Evolutionary conservation across 2,329 filamentous ascomycete genomes (phyloP), one percentile per base, ranked within the genome.

Genomic region (Colletotrichum gigasporum): DNA sequence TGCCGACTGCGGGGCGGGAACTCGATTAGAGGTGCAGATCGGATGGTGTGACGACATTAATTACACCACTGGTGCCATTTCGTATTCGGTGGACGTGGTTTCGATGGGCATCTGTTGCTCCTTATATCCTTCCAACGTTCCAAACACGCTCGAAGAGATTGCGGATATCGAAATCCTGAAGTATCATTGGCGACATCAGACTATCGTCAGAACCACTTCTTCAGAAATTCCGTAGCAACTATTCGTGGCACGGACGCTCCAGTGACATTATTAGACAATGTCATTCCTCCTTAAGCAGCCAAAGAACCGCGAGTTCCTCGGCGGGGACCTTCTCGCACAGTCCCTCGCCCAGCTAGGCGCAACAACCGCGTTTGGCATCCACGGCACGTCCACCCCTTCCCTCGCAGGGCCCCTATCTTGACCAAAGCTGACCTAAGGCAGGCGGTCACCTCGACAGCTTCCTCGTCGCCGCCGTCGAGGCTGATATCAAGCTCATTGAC

Each of bases 401-500:
- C 16, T 16, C 10, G 1, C 10, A 37, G 12, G 11, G 11, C 4
- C 9, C 20, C n/a, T n/a, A 4, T 7, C 3, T 34, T 24, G 5
- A 7, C 6, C 8, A 7, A 16, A 14, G 28, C 28, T 60, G 20
- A 39, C 37, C 4, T 5, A 14, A 3, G 6, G 5, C 22, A 60
- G 56, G 56, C 2, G 56, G 56, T 2, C 56, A 60, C n/a, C 56
- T 60, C 11, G 56, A 60, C 3, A 52, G 47, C 9, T 60, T 60
- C 26, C 56, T 60, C 30, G 41, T 60, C 8, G 56, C 56, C 9
- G 56, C 56, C 16, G 56, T 60, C 3, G 56, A 60, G 39, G 56
- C 56, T 28, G 16, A 60, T n/a, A 60, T 60, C 56, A 60, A 54
- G 20, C 56, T 60, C 37, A 28, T 60, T 8, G 56, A 60, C 37